Evolutionary conservation across 2,329 filamentous ascomycete species (phyloP), one percentile per base, ranked within the genome.

Genomic region (Colletotrichum gigasporum): DNA sequence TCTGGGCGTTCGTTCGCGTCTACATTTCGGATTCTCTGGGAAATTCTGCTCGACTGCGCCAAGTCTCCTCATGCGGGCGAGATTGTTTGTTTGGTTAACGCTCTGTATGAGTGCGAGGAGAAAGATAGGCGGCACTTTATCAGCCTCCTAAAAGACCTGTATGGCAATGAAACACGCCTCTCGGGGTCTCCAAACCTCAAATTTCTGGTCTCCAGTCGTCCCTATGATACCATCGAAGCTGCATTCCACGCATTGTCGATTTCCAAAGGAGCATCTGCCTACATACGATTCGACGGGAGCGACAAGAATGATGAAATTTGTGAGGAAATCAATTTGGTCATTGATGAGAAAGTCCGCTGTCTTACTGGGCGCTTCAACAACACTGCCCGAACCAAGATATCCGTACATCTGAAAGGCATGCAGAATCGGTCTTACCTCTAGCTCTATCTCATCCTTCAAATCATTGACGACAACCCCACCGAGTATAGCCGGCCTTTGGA

Each of bases 141-240:
- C 8, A 8, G 55, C 4, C 47, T 30, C 12, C 50, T 73, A 28
- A 39, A 56, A 3, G 14, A 62, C 3, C 67, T 69, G 18, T 68
- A 69, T 45, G 30, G 16, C 5, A 41, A 42, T 1, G 16, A 52
- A 4, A 39, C 16, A 2, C 10, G 51, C 10, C 63, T n/a, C n/a
- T n/a, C n/a, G n/a, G n/a, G n/a, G n/a, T n/a, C n/a, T n/a, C n/a
- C 47, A 3, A 71, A 65, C n/a, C 58, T 76, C 28, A 76, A 76
- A 60, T 74, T 77, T 48, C 63, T 77, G 12, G 44, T 78, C 5
- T 75, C 74, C 0, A 76, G 75, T 48, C 70, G 75, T 3, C 74
- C 73, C 3, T 75, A 74, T 28, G 51, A 63, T 14, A 18, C 68
- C 8, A 66, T 77, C 5, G 65, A 65, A 16, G 44, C 5, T 1